These are phyloP conservation scores for Starmera amethionina DNA, from an alignment of 805 yeast species.

Conservation along the genomic window DNA sequence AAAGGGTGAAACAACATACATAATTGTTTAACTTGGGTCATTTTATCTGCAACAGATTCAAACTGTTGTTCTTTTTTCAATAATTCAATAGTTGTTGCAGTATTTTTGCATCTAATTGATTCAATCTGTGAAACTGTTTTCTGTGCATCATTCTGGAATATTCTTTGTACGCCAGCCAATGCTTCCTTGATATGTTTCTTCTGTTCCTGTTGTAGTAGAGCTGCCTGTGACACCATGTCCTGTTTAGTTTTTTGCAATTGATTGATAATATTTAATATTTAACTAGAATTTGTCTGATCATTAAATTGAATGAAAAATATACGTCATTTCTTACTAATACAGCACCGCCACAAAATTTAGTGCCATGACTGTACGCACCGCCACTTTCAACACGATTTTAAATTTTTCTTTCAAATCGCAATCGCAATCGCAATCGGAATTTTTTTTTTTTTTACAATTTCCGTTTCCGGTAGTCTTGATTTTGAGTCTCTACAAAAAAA, in stretches of 20 bases:
- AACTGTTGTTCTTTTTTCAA: background rate
- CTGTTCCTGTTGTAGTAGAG: background rate
- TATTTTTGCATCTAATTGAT: background rate
- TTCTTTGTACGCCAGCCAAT: slow-evolving; percentile 22
- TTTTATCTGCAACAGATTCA: background rate
- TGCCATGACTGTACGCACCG: no score
- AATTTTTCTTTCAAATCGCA: no score
- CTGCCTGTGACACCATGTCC: background rate
- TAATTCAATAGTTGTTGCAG: background rate
- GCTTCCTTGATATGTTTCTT: slow-evolving; percentile 7
- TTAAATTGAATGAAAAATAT: no score
- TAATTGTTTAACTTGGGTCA: background rate
- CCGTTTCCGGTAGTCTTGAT: no score
- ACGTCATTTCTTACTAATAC: no score
- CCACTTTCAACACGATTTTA: no score
- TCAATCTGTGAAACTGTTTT: slow-evolving; percentile 13
- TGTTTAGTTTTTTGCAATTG: background rate
- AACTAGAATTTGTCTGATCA: background rate
- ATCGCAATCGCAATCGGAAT: no score
- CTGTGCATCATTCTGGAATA: slow-evolving; percentile 26
- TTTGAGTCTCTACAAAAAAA: no score
- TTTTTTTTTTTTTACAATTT: no score
- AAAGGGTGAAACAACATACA: background rate
- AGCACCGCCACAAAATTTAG: no score
- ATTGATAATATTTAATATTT: background rate